A percentile compares a stretch with the other conserved stretches of the same genome.
These are phyloP conservation scores for Cadophora sp. DNA, from an alignment of 2,329 filamentous ascomycete species.

Conservation along the genomic window DNA sequence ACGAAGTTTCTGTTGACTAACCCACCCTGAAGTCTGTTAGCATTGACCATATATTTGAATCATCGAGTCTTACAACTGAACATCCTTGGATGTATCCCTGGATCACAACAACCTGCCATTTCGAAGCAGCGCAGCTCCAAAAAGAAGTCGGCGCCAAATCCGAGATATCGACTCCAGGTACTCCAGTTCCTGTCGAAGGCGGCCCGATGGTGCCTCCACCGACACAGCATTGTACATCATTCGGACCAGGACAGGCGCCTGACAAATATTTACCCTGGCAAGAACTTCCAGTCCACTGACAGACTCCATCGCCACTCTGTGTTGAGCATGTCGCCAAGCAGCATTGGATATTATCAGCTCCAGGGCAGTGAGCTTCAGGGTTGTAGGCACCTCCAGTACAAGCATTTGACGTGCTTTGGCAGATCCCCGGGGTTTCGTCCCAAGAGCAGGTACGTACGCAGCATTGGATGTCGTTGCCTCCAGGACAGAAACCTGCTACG, in stretches of 20 bases:
- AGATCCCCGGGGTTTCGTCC: constrained; percentile 22
- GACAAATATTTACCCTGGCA: constrained; percentile 27
- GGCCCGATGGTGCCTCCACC: constrained; percentile 4
- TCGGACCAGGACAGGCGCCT: constrained; percentile 32
- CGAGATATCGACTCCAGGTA: constrained; percentile 32
- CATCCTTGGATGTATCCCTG: constrained; percentile 35
- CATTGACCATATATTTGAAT: background rate
- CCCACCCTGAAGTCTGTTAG: constrained; percentile 28
- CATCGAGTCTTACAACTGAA: constrained; percentile 18
- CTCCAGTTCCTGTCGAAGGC: constrained; percentile 13
- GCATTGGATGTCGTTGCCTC: constrained; percentile 16
- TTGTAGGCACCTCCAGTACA: constrained; percentile 24
- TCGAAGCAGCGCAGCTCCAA: constrained; percentile 31
- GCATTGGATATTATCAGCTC: constrained; percentile 32
- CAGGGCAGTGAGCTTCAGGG: constrained; percentile 32
- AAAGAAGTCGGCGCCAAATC: constrained; percentile 22
- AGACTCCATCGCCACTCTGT: constrained; percentile 26
- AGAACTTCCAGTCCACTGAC: constrained; percentile 25
- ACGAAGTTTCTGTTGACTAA: constrained; percentile 34
- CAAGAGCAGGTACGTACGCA: constrained; percentile 22
- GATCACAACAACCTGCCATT: constrained; percentile 30
- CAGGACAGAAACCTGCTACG: constrained; percentile 10
- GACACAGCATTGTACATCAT: constrained; percentile 36
- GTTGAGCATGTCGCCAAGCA: constrained; percentile 33
- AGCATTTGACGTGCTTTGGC: constrained; percentile 19